Conservation (phyloP, 768 basidiomycete genomes). For the Pulveroboletus sp. region DNA sequence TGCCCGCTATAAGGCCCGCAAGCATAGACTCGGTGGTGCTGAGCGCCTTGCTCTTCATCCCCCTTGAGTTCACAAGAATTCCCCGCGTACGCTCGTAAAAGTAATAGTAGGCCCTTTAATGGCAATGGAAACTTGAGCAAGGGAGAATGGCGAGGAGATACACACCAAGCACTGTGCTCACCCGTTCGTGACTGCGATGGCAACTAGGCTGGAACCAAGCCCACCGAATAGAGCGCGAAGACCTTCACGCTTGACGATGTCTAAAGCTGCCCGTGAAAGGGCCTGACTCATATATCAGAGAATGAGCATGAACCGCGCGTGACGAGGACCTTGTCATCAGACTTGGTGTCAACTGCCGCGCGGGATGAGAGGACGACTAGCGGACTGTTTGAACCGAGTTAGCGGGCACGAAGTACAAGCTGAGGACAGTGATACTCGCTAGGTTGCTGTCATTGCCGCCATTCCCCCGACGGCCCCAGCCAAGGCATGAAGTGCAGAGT, state of each 20-base stretch:
- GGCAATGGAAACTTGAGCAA: neutral
- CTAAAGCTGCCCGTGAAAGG: conserved; percentile 58
- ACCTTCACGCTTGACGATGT: conserved; percentile 83
- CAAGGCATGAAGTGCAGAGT: conserved; percentile 80
- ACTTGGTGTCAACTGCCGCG: conserved; percentile 85
- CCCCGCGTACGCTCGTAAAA: conserved; percentile 75
- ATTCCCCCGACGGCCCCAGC: conserved; percentile 92
- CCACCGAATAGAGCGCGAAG: conserved; percentile 83
- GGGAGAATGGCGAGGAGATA: neutral
- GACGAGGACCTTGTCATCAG: conserved; percentile 59
- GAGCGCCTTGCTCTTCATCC: conserved; percentile 61
- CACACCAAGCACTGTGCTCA: conserved; percentile 31
- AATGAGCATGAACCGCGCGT: neutral
- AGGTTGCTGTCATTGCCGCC: conserved; percentile 84
- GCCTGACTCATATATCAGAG: conserved; percentile 40
- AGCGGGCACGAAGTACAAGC: neutral
- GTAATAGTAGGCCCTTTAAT: conserved; percentile 81
- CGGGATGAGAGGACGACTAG: conserved; percentile 89
- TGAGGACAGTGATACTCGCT: conserved; percentile 44
- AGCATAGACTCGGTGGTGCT: conserved; percentile 86
- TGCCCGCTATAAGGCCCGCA: conserved; percentile 82
- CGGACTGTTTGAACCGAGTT: conserved; percentile 49
- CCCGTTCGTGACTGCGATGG: conserved; percentile 93
- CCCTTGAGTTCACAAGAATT: conserved; percentile 50
- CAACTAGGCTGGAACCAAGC: conserved; percentile 76